Conservation (phyloP, 2,329 filamentous ascomycete genomes). For the Penicillium sp. region DNA sequence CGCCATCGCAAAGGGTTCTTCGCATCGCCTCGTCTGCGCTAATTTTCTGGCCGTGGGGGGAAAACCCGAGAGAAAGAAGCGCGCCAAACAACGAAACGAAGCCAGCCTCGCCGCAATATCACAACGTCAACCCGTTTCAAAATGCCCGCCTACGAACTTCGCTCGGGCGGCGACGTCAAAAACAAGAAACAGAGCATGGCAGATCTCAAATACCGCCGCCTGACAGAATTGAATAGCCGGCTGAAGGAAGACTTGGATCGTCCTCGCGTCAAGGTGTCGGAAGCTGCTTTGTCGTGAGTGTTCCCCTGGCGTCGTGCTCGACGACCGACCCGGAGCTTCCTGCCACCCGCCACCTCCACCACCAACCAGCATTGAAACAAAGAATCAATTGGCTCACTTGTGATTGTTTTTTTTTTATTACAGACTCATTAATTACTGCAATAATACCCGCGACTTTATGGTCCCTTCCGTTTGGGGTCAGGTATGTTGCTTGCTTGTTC, state of each 20-base stretch:
- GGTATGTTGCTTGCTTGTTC: conserved; percentile 39
- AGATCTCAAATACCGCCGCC: conserved; percentile 89
- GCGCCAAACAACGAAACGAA: conserved; percentile 2
- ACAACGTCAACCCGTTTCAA: conserved; percentile 34
- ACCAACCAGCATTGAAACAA: not conserved
- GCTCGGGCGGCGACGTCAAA: conserved; percentile 62
- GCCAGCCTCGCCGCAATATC: conserved; percentile 18
- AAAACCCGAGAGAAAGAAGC: not conserved
- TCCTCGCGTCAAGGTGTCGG: conserved; percentile 91
- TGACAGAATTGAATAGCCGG: conserved; percentile 95
- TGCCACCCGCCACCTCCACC: conserved; percentile 8
- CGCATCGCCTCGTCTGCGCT: conserved; percentile 2
- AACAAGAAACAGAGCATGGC: conserved; percentile 99
- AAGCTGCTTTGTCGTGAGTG: conserved; percentile 78
- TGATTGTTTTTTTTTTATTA: not conserved
- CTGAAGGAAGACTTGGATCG: conserved; percentile 93
- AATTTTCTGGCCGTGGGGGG: not conserved
- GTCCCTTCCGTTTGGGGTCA: conserved; percentile 94
- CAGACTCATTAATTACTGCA: conserved; percentile 97
- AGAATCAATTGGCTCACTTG: conserved; percentile 8
- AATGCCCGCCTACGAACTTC: conserved; percentile 62
- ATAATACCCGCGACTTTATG: conserved; percentile 98
- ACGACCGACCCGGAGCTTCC: not conserved
- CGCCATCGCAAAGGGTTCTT: not conserved
- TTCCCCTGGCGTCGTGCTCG: conserved; percentile 10